phyloP scores from a whole-genome alignment of 345 rosid genomes.

The Salix dunnii region DNA sequence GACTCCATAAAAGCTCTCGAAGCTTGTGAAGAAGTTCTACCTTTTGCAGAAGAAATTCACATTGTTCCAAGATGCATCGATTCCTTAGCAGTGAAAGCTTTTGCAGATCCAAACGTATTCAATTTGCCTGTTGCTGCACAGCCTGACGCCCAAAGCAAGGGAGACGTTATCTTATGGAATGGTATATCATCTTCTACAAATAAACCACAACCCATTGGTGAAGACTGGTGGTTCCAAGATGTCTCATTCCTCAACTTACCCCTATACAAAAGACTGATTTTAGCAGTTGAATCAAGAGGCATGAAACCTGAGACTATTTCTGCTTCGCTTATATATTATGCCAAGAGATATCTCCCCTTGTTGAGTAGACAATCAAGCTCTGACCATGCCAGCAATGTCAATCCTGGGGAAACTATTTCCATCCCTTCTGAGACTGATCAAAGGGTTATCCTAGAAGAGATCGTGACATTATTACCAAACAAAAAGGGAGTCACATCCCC shows the following conservation, averaged over 20 bases:
- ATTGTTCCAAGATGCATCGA: slow-evolving; percentile 68
- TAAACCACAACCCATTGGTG: slow-evolving; percentile 29
- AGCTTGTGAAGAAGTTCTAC: slow-evolving; percentile 60
- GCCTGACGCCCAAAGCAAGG: slow-evolving; percentile 23
- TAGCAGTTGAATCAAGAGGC: slow-evolving; percentile 53
- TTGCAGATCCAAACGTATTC: slow-evolving; percentile 50
- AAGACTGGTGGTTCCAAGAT: slow-evolving; percentile 90
- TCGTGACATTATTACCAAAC: slow-evolving; percentile 63
- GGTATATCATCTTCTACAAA: slow-evolving; percentile 50
- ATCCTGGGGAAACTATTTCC: slow-evolving; percentile 26
- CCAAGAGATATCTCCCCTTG: slow-evolving; percentile 61
- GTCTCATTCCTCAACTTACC: slow-evolving; percentile 51
- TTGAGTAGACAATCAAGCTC: slow-evolving; percentile 46
- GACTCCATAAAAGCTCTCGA: slow-evolving; percentile 70
- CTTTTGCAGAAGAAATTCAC: slow-evolving; percentile 68
- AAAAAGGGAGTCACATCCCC: slow-evolving; percentile 48
- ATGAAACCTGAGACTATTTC: slow-evolving; percentile 53
- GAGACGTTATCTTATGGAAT: slow-evolving; percentile 53
- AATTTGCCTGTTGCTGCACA: slow-evolving; percentile 49
- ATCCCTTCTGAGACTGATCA: slow-evolving; percentile 45
- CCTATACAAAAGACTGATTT: slow-evolving; percentile 59
- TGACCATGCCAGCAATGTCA: slow-evolving; percentile 4
- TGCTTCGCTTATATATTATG: slow-evolving; percentile 63
- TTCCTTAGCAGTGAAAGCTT: slow-evolving; percentile 75
- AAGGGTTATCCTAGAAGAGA: slow-evolving; percentile 64